phyloP scores from a whole-genome alignment of 805 yeast genomes.

The Wickerhamiella spandovensis region DNA sequence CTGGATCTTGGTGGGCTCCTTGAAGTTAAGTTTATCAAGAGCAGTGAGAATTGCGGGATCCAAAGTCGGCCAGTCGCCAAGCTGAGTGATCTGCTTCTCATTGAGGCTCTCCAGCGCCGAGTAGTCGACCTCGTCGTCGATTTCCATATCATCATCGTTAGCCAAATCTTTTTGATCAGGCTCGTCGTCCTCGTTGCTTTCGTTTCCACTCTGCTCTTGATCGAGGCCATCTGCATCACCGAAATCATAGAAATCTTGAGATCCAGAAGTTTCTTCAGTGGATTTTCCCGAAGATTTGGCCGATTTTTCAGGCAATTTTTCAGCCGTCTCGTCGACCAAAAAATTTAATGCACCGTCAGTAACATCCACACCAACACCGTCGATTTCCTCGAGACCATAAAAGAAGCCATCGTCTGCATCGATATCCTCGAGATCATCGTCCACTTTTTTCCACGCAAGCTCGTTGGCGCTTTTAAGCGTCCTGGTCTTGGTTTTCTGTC shows the following conservation, averaged over 20 bases:
- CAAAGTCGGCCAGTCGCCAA: conserved; percentile 25
- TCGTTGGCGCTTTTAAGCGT: conserved; percentile 12
- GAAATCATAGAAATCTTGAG: neutral
- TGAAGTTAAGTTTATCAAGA: conserved; percentile 43
- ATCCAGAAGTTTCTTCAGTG: conserved; percentile 10
- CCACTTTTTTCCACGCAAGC: conserved; percentile 58
- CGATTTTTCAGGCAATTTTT: conserved; percentile 15
- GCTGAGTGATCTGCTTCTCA: neutral
- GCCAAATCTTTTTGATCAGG: neutral
- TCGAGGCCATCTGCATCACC: neutral
- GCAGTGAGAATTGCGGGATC: conserved; percentile 44
- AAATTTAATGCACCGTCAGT: conserved; percentile 49
- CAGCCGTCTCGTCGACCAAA: conserved; percentile 28
- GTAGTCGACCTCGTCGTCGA: conserved; percentile 7
- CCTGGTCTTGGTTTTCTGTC: neutral
- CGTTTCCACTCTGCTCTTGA: conserved; percentile 2
- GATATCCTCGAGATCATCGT: conserved; percentile 31
- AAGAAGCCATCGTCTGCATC: conserved; percentile 87
- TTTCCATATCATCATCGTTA: conserved; percentile 7
- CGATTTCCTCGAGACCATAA: conserved; percentile 86
- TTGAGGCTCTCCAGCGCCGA: conserved; percentile 16
- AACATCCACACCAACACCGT: conserved; percentile 75
- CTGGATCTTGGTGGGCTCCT: conserved; percentile 76
- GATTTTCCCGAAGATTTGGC: conserved; percentile 5
- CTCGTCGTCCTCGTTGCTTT: conserved; percentile 3